Percentiles rank a stretch among this genome's conserved stretches.
Conservation (phyloP, 441 rosid species). For the Populus hybrid region DNA sequence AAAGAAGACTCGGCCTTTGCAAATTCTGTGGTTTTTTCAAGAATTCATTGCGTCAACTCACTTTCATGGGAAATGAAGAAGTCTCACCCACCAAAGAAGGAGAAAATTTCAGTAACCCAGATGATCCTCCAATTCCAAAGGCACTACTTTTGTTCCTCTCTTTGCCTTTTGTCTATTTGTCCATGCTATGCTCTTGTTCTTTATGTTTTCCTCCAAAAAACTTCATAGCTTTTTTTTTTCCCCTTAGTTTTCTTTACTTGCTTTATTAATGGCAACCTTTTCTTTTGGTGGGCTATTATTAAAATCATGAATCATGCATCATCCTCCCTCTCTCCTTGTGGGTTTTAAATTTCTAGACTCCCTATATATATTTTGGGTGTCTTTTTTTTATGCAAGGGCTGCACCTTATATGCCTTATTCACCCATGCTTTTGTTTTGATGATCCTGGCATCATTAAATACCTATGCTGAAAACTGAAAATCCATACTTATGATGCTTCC, state of each 20-base stretch:
- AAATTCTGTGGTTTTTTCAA: slow-evolving; percentile 15
- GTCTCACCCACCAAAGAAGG: slow-evolving; percentile 12
- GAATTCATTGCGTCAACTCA: slow-evolving; percentile 8
- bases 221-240: neutral
- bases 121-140: slow-evolving; percentile 31
- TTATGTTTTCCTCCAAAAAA: neutral
- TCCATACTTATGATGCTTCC: no score
- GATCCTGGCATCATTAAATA: neutral
- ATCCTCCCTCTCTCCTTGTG: neutral
- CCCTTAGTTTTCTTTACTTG: neutral
- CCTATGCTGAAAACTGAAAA: no score
- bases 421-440: neutral
- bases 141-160: slow-evolving; percentile 15
- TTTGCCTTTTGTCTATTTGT: slow-evolving; percentile 1
- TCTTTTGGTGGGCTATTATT: neutral
- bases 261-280: neutral
- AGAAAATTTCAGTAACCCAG: slow-evolving; percentile 13
- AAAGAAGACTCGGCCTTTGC: neutral
- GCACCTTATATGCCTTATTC: neutral
- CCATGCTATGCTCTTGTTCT: neutral
- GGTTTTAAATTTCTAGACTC: neutral
- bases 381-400: neutral
- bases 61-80: slow-evolving; percentile 40
- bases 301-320: neutral
- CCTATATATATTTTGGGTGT: neutral